Percentiles rank a stretch among this genome's conserved stretches.
phyloP scores from a whole-genome alignment of 768 basidiomycete genomes.

The Suillus sp. region DNA sequence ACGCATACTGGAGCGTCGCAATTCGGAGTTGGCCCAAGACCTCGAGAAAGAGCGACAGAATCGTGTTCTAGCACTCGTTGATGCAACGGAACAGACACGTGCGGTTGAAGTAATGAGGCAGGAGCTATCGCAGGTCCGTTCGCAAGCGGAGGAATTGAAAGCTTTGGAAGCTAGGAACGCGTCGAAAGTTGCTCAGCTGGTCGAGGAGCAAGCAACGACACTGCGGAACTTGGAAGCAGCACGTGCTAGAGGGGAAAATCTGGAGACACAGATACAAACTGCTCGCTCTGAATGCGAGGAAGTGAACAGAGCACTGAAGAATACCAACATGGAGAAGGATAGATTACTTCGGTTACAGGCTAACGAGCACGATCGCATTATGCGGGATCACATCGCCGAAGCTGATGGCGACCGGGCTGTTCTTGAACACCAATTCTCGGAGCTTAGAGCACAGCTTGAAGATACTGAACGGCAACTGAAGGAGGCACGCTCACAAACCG shows the following conservation, averaged over 20 bases:
- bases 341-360: slow-evolving; percentile 71
- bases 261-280: slow-evolving; percentile 73
- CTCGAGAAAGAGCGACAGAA: slow-evolving; percentile 56
- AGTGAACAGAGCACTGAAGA: slow-evolving; percentile 60
- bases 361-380: slow-evolving; percentile 61
- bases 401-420: slow-evolving; percentile 94
- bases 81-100: slow-evolving; percentile 68
- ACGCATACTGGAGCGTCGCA: slow-evolving; percentile 64
- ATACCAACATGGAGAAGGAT: slow-evolving; percentile 79
- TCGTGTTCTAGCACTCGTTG: slow-evolving; percentile 58
- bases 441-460: slow-evolving; percentile 65
- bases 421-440: slow-evolving; percentile 83
- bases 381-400: slow-evolving; percentile 89
- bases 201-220: slow-evolving; percentile 77
- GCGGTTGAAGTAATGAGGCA: slow-evolving; percentile 59
- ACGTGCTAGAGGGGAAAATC: slow-evolving; percentile 68
- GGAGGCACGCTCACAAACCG: slow-evolving; percentile 59
- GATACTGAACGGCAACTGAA: slow-evolving; percentile 62
- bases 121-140: slow-evolving; percentile 60
- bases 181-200: slow-evolving; percentile 59
- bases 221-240: slow-evolving; percentile 76
- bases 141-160: slow-evolving; percentile 70
- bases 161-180: slow-evolving; percentile 64
- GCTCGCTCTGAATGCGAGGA: slow-evolving; percentile 74
- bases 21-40: slow-evolving; percentile 55